Base-by-base conservation (phyloP, 768 basidiomycete genomes). In the Agrocybe praecox region DNA sequence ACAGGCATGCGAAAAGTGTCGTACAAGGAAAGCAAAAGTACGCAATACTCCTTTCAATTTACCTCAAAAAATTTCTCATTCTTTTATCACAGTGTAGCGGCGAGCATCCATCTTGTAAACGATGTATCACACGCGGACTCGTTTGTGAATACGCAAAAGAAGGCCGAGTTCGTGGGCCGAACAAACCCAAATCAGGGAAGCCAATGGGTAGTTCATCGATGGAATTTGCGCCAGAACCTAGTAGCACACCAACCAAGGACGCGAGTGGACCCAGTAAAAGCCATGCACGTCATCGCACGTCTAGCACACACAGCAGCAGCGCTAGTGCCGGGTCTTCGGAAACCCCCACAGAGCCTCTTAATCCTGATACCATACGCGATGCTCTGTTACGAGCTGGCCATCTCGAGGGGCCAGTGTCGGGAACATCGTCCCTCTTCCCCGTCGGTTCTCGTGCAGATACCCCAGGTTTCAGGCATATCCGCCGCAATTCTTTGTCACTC, bases 1-100 rank as follows among this genome's bases (percentile, higher is more conserved):
- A 0, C 88, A 90, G 64, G 88, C 88, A 2, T 91, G 89, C 70
- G 85, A 90, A 64, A 87, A 87, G 66, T 90, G 89, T 67, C 80
- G 89, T 14, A 77, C 76, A 0, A 73, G 88, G 49, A 92, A 90
- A 68, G 88, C 87, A 26, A 92, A 91, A 79, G 89, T 89, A 61
- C 47, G 79, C 66, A 29, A 22, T 52, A 55, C 33, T 54, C 40
- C 22, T 53, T 7, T 17, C 47, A 46, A n/a, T 53, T 53, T 50
- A 46, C 46, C 52, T 12, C 46, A 33, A n/a, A 18, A 29, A 48
- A 46, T 49, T 29, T 58, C 22, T 42, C 19, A 2, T 36, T 46
- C 21, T 22, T 42, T 43, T 34, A 55, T 17, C 33, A 45, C 67
- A 90, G 87, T 91, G 89, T 69, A 86, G 82, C 59, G 88, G 89